phyloP scores from a whole-genome alignment of 1,284 basidiomycete species.

The Xerocomus nothofagi region DNA sequence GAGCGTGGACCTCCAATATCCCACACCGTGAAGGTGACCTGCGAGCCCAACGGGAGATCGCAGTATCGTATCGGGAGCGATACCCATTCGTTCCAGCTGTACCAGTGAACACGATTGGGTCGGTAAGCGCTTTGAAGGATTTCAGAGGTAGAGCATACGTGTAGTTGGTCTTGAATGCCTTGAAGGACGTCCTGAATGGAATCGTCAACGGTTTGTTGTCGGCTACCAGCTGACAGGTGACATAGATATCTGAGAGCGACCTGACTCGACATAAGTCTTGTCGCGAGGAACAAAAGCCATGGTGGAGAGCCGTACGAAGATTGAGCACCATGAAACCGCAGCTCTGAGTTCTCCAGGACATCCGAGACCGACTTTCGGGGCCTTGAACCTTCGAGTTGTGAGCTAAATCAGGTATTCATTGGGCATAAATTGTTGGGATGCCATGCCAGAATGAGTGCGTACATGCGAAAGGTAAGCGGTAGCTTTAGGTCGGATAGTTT shows the following conservation, averaged over 20 bases:
- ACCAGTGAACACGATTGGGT: constrained; percentile 3
- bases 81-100: constrained; percentile 94
- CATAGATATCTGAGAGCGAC: constrained; percentile 85
- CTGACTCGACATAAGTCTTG: constrained; percentile 38
- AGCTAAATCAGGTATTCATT: constrained; percentile 45
- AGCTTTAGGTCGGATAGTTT: constrained; percentile 84
- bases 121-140: neutral
- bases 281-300: neutral
- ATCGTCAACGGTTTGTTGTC: constrained; percentile 93
- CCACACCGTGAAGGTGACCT: constrained; percentile 93
- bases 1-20: constrained; percentile 82
- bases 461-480: constrained; percentile 89
- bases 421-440: constrained; percentile 11
- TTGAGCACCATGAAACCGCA: constrained; percentile 78
- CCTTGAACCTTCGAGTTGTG: constrained; percentile 79
- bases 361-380: constrained; percentile 73
- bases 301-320: constrained; percentile 54
- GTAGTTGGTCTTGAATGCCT: constrained; percentile 84
- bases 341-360: constrained; percentile 73
- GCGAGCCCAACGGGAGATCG: constrained; percentile 84
- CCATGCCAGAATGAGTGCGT: constrained; percentile 28
- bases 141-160: constrained; percentile 48
- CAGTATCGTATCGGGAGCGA: constrained; percentile 89
- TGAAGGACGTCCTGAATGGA: constrained; percentile 89
- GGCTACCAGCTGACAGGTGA: constrained; percentile 87